Evolutionary conservation across 2,329 filamentous ascomycete genomes (phyloP).

Genomic region (Fusarium circinatum): DNA sequence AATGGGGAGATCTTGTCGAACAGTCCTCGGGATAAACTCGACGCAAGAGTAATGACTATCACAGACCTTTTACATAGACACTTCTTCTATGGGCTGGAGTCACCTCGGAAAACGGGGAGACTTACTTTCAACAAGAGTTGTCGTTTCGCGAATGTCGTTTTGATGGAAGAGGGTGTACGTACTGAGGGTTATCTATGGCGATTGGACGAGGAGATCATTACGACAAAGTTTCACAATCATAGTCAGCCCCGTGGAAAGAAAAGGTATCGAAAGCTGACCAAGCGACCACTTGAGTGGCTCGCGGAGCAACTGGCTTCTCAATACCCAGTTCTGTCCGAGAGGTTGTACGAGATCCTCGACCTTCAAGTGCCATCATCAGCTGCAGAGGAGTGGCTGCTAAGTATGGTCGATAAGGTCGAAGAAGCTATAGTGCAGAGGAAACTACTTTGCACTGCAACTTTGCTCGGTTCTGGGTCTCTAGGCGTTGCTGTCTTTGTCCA

Average conservation of each 20-base stretch:
- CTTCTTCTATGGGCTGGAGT: neutral
- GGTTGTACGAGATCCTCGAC: neutral
- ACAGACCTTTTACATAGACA: neutral
- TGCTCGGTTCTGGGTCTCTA: neutral
- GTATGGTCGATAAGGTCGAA: neutral
- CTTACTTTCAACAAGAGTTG: neutral
- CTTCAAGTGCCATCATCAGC: neutral
- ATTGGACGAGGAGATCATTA: neutral
- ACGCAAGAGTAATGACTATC: neutral
- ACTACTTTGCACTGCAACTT: neutral
- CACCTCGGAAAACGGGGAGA: rapidly evolving
- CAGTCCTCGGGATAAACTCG: rapidly evolving
- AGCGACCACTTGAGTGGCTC: neutral
- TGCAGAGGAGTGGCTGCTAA: neutral
- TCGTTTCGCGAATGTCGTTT: neutral
- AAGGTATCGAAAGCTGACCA: rapidly evolving
- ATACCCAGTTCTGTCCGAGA: neutral
- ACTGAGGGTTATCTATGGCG: neutral
- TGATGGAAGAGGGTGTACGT: neutral
- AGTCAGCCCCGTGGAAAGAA: rapidly evolving
- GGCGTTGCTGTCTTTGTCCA: neutral
- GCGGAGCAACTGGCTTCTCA: neutral
- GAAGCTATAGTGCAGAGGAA: neutral
- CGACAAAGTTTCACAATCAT: rapidly evolving
- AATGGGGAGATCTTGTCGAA: neutral